Conservation (phyloP, 2,329 filamentous ascomycete genomes). For the Celoporthe dispersa region DNA sequence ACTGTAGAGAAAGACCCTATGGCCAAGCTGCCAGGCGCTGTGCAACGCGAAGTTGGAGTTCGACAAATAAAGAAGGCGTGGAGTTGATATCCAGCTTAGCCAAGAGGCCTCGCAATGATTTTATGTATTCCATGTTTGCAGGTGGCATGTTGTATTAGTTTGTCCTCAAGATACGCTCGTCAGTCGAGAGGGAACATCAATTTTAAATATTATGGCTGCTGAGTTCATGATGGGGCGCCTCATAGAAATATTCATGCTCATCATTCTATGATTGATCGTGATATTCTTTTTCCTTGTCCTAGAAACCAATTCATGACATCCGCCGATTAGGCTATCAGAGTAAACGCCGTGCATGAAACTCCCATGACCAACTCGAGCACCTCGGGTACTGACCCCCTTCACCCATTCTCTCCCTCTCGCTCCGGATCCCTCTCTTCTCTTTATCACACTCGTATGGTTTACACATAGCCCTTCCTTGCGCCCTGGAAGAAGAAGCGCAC, state of each 20-base stretch:
- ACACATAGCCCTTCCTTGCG: conserved; percentile 72
- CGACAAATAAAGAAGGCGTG: background rate
- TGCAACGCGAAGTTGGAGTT: background rate
- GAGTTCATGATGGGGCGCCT: background rate
- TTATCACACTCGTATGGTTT: conserved; percentile 37
- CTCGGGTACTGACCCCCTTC: conserved; percentile 1
- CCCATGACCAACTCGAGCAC: conserved; percentile 25
- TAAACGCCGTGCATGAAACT: conserved; percentile 33
- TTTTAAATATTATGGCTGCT: background rate
- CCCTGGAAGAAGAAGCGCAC: conserved; percentile 98
- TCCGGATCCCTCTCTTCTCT: background rate
- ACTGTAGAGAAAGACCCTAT: background rate
- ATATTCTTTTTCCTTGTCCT: background rate
- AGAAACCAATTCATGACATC: conserved; percentile 1
- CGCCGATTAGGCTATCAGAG: conserved; percentile 10
- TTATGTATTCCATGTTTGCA: background rate
- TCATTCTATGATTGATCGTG: conserved; percentile 28
- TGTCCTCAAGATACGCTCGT: background rate
- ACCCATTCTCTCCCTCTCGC: background rate
- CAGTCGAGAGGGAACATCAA: background rate
- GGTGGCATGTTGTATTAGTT: background rate
- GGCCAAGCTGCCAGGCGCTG: background rate
- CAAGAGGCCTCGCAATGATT: background rate
- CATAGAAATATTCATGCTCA: conserved; percentile 17
- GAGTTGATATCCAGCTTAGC: background rate